Percentiles rank a stretch among this genome's conserved stretches.
Conservation (phyloP, 2,329 filamentous ascomycete genomes). For the Knufia petricola region DNA sequence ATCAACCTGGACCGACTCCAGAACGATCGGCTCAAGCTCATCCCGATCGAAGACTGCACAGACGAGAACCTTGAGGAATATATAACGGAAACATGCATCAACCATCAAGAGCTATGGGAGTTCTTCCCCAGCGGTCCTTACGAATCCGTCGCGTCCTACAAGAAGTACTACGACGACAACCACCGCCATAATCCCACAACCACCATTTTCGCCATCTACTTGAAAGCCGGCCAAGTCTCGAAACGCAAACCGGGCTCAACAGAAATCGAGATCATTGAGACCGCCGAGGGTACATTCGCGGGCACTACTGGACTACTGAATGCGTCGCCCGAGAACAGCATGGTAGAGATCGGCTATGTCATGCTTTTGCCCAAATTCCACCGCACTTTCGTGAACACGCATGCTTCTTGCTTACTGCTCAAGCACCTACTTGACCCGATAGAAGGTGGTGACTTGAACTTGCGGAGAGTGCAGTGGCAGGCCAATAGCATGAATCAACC, state of each 20-base stretch:
- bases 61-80: background rate
- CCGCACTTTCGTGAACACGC: conserved; percentile 29
- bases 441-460: conserved; percentile 18
- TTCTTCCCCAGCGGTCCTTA: conserved; percentile 8
- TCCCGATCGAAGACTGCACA: conserved; percentile 8
- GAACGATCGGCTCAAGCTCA: conserved; percentile 8
- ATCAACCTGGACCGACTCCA: conserved; percentile 7
- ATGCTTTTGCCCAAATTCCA: conserved; percentile 29
- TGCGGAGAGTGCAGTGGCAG: conserved; percentile 29
- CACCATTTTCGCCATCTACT: conserved; percentile 8
- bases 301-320: conserved; percentile 9
- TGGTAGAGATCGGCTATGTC: conserved; percentile 22
- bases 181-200: background rate
- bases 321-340: conserved; percentile 1
- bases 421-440: conserved; percentile 25
- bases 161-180: background rate
- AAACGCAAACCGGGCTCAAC: background rate
- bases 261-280: background rate
- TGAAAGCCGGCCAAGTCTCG: conserved; percentile 1
- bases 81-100: background rate
- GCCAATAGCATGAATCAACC: conserved; percentile 10
- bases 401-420: conserved; percentile 29
- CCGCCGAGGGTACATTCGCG: conserved; percentile 6
- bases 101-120: conserved; percentile 4
- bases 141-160: background rate